Percentiles rank a stretch among this genome's conserved stretches.
Evolutionary conservation across 2,329 filamentous ascomycete genomes (phyloP).

Genomic region (Cryphonectria naterciae): DNA sequence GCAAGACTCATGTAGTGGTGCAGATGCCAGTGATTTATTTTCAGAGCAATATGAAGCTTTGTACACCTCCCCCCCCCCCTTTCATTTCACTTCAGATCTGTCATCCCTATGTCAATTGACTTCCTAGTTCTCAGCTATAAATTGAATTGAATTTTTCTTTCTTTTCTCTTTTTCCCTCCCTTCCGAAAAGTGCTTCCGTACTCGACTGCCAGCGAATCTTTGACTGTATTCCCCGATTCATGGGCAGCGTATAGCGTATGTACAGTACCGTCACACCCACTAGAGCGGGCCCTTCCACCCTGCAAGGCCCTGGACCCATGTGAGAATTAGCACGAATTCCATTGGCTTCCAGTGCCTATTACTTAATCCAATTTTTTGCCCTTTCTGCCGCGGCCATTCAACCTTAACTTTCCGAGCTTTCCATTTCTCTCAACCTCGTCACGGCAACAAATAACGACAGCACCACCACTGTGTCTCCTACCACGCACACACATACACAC

Average conservation of each 20-base stretch:
- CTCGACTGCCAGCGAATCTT: too few relatives aligned
- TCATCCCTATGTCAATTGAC: background rate
- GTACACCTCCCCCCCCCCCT: background rate
- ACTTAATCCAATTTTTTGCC: slow-evolving; percentile 30
- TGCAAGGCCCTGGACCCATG: slow-evolving; percentile 29
- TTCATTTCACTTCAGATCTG: background rate
- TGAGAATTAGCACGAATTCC: slow-evolving; percentile 31
- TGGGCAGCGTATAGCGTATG: background rate
- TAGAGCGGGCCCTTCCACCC: background rate
- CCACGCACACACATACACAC: slow-evolving; percentile 10
- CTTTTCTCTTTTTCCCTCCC: too few relatives aligned
- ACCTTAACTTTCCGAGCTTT: slow-evolving; percentile 27
- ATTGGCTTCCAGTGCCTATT: slow-evolving; percentile 35
- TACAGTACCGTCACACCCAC: too few relatives aligned
- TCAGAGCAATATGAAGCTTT: background rate
- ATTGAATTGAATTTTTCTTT: background rate
- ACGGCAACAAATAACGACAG: slow-evolving; percentile 12
- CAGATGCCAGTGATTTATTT: background rate
- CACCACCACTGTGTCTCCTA: slow-evolving; percentile 23
- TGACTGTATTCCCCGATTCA: background rate
- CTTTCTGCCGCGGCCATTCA: slow-evolving; percentile 31
- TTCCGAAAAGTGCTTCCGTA: too few relatives aligned
- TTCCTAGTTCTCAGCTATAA: background rate
- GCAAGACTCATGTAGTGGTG: background rate
- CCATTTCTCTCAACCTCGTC: slow-evolving; percentile 13